Evolutionary conservation across 495 filamentous ascomycete species (phyloP).

Genomic region (Podospora pseudoanserina): DNA sequence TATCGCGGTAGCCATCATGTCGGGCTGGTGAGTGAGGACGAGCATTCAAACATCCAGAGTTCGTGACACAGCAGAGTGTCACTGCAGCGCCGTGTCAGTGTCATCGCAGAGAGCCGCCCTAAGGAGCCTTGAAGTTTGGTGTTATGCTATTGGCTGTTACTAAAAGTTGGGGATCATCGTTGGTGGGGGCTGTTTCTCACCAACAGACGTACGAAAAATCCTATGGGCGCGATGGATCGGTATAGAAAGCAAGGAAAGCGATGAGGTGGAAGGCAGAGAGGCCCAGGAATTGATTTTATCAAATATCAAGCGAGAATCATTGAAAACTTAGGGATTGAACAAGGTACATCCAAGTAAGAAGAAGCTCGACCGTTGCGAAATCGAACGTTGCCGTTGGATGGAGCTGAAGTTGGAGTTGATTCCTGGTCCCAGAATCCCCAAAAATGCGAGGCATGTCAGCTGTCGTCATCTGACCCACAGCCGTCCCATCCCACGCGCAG

Average conservation of each 20-base stretch:
- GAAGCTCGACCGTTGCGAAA: neutral
- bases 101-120: neutral
- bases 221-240: too few relatives aligned
- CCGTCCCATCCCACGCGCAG: neutral
- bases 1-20: neutral
- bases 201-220: neutral
- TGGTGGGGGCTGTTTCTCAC: neutral
- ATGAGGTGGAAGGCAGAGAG: too few relatives aligned
- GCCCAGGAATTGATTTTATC: too few relatives aligned
- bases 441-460: neutral
- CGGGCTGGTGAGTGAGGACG: neutral
- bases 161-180: neutral
- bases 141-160: neutral
- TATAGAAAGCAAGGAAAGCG: too few relatives aligned
- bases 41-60: neutral
- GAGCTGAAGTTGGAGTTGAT: neutral
- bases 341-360: neutral
- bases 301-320: too few relatives aligned
- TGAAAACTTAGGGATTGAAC: neutral
- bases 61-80: neutral
- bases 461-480: constrained; percentile 5
- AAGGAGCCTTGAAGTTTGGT: neutral
- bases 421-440: neutral
- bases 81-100: neutral
- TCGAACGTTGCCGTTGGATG: neutral